A percentile compares a stretch with the other conserved stretches of the same genome.
These are phyloP conservation scores for Crithidia mellificae DNA, from an alignment of 208 protist species.

Conservation along the genomic window DNA sequence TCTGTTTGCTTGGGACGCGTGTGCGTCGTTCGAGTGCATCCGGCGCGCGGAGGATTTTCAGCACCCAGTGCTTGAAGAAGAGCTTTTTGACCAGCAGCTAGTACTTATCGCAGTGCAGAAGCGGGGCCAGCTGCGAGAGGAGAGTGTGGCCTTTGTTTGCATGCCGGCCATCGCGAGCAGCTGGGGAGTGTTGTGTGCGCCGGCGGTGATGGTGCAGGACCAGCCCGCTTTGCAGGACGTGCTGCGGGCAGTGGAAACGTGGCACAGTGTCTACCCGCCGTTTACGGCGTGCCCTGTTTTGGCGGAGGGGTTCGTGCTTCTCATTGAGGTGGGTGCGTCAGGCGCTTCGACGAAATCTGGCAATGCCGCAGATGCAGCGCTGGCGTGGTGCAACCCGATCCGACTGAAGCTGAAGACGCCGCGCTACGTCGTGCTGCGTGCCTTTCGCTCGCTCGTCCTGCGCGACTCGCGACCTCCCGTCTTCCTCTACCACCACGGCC, in stretches of 20 bases:
- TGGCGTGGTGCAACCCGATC: slow-evolving; percentile 49
- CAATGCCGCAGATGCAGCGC: neutral
- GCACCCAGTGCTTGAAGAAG: slow-evolving; percentile 77
- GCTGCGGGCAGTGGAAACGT: slow-evolving; percentile 34
- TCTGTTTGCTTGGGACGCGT: slow-evolving; percentile 38
- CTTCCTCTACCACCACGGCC: slow-evolving; percentile 57
- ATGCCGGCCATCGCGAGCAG: slow-evolving; percentile 25
- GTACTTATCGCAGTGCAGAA: slow-evolving; percentile 69
- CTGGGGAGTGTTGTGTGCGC: slow-evolving; percentile 60
- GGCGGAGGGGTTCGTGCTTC: slow-evolving; percentile 81
- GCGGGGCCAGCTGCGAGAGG: slow-evolving; percentile 47
- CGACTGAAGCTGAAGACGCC: slow-evolving; percentile 86
- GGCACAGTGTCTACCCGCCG: slow-evolving; percentile 36
- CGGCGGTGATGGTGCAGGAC: slow-evolving; percentile 24
- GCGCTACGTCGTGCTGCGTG: slow-evolving; percentile 75
- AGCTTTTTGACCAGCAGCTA: slow-evolving; percentile 48
- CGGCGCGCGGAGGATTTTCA: slow-evolving; percentile 35
- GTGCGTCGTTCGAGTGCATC: slow-evolving; percentile 80
- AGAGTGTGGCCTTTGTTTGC: slow-evolving; percentile 34
- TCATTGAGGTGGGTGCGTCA: slow-evolving; percentile 70
- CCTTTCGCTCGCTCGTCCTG: slow-evolving; percentile 63
- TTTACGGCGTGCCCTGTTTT: slow-evolving; percentile 35
- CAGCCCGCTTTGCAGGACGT: slow-evolving; percentile 29
- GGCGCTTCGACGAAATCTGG: no score
- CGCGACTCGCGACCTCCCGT: slow-evolving; percentile 52